Percentiles rank a stretch among this genome's conserved stretches.
Conservation (phyloP, 1,139 yeast genomes). For the Zygosaccharomyces sapae region DNA sequence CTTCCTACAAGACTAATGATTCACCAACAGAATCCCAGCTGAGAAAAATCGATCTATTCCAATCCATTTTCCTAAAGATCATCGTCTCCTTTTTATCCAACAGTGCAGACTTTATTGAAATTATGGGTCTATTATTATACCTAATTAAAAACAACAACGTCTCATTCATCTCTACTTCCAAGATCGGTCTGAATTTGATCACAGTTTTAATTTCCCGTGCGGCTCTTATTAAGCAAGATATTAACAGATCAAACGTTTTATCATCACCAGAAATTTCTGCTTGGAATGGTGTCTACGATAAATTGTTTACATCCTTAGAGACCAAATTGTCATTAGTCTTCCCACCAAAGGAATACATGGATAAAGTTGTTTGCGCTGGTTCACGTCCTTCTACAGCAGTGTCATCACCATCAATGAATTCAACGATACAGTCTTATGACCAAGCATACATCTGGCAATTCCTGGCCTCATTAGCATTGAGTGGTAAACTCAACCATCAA, state of each 20-base stretch:
- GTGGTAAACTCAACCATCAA: constrained; percentile 91
- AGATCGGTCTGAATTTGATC: constrained; percentile 79
- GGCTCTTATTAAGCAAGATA: constrained; percentile 86
- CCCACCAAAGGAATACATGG: constrained; percentile 56
- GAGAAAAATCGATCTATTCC: constrained; percentile 73
- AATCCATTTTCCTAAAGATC: constrained; percentile 77
- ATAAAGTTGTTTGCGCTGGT: constrained; percentile 19
- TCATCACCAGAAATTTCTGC: constrained; percentile 48
- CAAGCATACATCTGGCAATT: constrained; percentile 96
- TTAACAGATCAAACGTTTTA: constrained; percentile 49
- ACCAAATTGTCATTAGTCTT: constrained; percentile 74
- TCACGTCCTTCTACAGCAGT: constrained; percentile 11
- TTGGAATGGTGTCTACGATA: constrained; percentile 83
- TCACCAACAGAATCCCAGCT: constrained; percentile 48
- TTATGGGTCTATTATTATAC: constrained; percentile 73
- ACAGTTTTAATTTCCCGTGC: constrained; percentile 90
- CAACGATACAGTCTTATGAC: constrained; percentile 45
- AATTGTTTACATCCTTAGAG: constrained; percentile 72
- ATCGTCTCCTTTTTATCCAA: constrained; percentile 74
- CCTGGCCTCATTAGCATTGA: constrained; percentile 86
- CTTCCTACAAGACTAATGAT: constrained; percentile 67
- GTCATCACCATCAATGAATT: constrained; percentile 9
- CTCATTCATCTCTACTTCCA: constrained; percentile 72
- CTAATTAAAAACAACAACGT: constrained; percentile 70
- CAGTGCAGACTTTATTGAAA: constrained; percentile 76